Evolutionary conservation across 805 yeast species (phyloP), one percentile per base, ranked within the genome.

Genomic region (Hanseniaspora lachancei): DNA sequence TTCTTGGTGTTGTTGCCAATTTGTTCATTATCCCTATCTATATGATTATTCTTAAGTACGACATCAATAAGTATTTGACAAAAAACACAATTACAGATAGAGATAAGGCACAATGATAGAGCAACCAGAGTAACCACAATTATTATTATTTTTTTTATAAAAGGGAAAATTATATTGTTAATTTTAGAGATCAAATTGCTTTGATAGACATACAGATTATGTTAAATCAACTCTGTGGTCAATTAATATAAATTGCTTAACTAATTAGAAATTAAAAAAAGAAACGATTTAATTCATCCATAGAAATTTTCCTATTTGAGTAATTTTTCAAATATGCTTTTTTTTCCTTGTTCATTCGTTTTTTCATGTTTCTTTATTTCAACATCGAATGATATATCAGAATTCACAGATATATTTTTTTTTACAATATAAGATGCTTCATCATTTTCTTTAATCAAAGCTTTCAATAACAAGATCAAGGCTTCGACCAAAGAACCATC

Each of bases 11-110:
- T 9, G 35, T 78, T 3, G 68, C 81, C 23, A 72, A 77, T 20
- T 63, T 86, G 16, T 57, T 65, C 2, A 57, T 81, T 20, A 80
- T 79, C 10, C 91, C 96, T 0, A 60, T 89, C 6, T 75, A 77
- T 58, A 77, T 73, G 66, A 61, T 74, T 57, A 66, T 76, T 44
- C 75, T 83, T 32, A 70, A 76, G 51, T 63, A 71, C 42, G 82
- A 82, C 58, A 80, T 87, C 41, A 65, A 62, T 35, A 67, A 67
- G 24, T 81, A 72, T 68, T 82, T 74, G 65, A 67, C 69, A 43
- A 67, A 73, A 55, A n/a, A 34, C 12, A 2, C 35, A 13, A n/a
- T 34, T 34, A 10, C 39, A n/a, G 27, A 34, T 20, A 46, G 34
- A n/a, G 24, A 27, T 5, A 46, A 46, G 39, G 35, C 34, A 13